phyloP scores from a whole-genome alignment of 805 yeast species.

The Lipomyces yamanashiensis region DNA sequence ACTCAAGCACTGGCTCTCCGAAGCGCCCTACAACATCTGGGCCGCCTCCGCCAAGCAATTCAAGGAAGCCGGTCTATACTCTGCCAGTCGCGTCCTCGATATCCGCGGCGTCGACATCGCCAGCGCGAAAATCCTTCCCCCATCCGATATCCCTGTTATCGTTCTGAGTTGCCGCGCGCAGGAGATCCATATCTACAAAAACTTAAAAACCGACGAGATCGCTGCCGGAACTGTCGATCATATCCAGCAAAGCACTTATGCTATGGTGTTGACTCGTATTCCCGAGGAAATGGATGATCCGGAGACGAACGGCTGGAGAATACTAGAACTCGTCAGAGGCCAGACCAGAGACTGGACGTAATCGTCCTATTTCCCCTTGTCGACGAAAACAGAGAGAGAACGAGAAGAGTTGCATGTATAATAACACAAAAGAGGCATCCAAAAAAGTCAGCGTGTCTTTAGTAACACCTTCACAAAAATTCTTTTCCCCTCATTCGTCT shows the following conservation, averaged over 20 bases:
- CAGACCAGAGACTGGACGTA: constrained; percentile 81
- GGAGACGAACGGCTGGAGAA: constrained; percentile 97
- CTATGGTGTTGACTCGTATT: constrained; percentile 90
- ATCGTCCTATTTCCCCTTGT: constrained; percentile 8
- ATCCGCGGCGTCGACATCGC: constrained; percentile 93
- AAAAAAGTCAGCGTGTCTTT: no score
- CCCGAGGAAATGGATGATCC: constrained; percentile 89
- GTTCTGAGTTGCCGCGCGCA: constrained; percentile 96
- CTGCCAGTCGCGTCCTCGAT: constrained; percentile 90
- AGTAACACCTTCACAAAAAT: no score
- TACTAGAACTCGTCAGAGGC: constrained; percentile 91
- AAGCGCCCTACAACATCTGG: constrained; percentile 95
- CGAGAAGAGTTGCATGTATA: no score
- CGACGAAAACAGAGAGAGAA: no score
- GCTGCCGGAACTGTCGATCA: constrained; percentile 97
- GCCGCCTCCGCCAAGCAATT: constrained; percentile 90
- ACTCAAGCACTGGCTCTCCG: constrained; percentile 89
- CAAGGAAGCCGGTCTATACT: constrained; percentile 85
- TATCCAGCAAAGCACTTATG: constrained; percentile 90
- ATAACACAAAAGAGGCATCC: no score
- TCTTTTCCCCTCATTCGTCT: no score
- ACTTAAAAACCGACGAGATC: constrained; percentile 87
- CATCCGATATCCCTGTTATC: constrained; percentile 88
- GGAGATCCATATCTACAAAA: constrained; percentile 87
- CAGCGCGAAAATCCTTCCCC: constrained; percentile 84